These are phyloP conservation scores for Stephanodiscus triporus DNA, from an alignment of 108 stramenopile species.

Conservation along the genomic window DNA sequence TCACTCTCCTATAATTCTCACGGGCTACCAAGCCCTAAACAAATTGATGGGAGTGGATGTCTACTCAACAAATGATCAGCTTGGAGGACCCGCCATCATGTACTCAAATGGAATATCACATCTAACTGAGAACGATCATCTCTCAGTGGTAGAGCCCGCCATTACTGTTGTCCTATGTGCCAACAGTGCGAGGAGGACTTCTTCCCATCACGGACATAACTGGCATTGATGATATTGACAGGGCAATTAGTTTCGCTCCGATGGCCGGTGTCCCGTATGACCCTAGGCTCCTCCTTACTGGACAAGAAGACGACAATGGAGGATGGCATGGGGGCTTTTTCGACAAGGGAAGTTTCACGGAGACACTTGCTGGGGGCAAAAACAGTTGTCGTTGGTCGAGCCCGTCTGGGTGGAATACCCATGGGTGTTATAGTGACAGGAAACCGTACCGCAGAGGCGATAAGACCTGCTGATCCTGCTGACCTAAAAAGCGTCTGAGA, in stretches of 20 bases:
- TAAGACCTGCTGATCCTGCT: conserved; percentile 98
- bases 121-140: conserved; percentile 87
- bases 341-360: conserved; percentile 95
- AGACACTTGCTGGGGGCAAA: conserved; percentile 98
- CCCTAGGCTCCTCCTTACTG: conserved; percentile 86
- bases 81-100: conserved; percentile 98
- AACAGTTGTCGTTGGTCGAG: conserved; percentile 96
- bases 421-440: conserved; percentile 98
- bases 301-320: conserved; percentile 76
- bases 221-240: conserved; percentile 93
- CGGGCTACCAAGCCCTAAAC: conserved; percentile 99
- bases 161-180: conserved; percentile 97
- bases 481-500: conserved; percentile 94
- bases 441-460: conserved; percentile 92
- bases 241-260: conserved; percentile 79
- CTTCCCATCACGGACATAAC: conserved; percentile 89
- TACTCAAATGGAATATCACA: conserved; percentile 98
- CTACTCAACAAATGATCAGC: conserved; percentile 98
- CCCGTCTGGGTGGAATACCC: conserved; percentile 97
- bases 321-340: conserved; percentile 95
- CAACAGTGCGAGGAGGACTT: conserved; percentile 73
- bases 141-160: conserved; percentile 86
- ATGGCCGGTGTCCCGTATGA: too few relatives aligned
- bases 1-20: conserved; percentile 96
- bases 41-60: conserved; percentile 99